Percentiles rank a stretch among this genome's conserved stretches.
Conservation (phyloP, 1,139 yeast species). For the Diutina scorzettiae region DNA sequence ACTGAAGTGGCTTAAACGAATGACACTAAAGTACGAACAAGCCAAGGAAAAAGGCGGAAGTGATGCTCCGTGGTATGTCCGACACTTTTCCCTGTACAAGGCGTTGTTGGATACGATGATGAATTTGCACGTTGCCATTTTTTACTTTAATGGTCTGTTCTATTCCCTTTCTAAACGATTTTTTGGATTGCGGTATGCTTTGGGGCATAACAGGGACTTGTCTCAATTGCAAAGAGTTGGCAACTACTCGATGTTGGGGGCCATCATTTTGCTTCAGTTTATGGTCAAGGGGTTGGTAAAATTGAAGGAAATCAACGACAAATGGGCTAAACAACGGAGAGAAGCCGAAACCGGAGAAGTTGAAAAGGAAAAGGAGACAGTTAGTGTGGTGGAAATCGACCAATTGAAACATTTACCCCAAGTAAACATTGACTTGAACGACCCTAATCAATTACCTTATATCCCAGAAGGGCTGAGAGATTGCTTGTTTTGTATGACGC, state of each 20-base stretch:
- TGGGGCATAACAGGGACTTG: slow-evolving; percentile 48
- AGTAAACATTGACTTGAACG: slow-evolving; percentile 37
- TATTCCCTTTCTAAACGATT: slow-evolving; percentile 68
- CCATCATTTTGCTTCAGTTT: slow-evolving; percentile 51
- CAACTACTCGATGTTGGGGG: slow-evolving; percentile 72
- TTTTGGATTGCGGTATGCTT: slow-evolving; percentile 68
- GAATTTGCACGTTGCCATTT: slow-evolving; percentile 67
- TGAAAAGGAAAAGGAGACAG: slow-evolving; percentile 6
- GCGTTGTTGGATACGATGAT: slow-evolving; percentile 38
- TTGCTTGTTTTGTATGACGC: slow-evolving; percentile 75
- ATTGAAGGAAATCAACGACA: slow-evolving; percentile 20
- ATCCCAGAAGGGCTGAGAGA: slow-evolving; percentile 59
- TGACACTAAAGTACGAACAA: slow-evolving; percentile 11
- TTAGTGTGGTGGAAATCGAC: slow-evolving; percentile 7
- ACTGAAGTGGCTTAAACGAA: slow-evolving; percentile 20
- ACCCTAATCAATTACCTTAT: slow-evolving; percentile 48
- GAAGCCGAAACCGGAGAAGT: slow-evolving; percentile 10
- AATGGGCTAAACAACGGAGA: slow-evolving; percentile 7
- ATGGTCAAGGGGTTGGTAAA: slow-evolving; percentile 31
- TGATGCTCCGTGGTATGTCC: slow-evolving; percentile 10
- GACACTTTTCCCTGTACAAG: slow-evolving; percentile 25
- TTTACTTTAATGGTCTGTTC: slow-evolving; percentile 72
- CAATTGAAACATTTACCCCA: slow-evolving; percentile 8
- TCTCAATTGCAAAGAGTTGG: slow-evolving; percentile 32
- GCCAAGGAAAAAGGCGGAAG: slow-evolving; percentile 10